A percentile compares a stretch with the other conserved stretches of the same genome.
Evolutionary conservation across 805 yeast genomes (phyloP).

Genomic region (Pichia heedii): DNA sequence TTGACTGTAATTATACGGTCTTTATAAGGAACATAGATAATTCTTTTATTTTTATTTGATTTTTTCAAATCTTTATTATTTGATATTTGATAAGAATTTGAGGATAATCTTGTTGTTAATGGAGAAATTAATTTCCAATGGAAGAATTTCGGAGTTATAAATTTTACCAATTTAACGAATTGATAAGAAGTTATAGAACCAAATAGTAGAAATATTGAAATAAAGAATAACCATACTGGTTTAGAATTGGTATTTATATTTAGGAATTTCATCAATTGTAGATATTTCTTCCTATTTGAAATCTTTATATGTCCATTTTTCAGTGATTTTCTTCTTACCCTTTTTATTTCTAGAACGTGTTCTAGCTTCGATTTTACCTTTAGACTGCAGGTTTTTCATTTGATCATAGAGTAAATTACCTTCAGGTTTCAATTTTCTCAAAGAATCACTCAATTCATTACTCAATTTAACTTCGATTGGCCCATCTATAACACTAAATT

Average conservation of each 20-base stretch:
- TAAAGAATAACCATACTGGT: constrained; percentile 26
- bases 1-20: constrained; percentile 30
- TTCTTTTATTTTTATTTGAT: constrained; percentile 23
- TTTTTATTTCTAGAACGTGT: constrained; percentile 55
- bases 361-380: constrained; percentile 83
- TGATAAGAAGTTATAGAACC: constrained; percentile 17
- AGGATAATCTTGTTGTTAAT: neutral
- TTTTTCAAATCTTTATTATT: neutral
- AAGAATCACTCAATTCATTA: constrained; percentile 78
- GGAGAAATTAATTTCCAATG: neutral
- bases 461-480: constrained; percentile 74
- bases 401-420: constrained; percentile 80
- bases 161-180: constrained; percentile 17
- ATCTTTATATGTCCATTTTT: constrained; percentile 91
- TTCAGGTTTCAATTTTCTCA: constrained; percentile 81
- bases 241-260: constrained; percentile 24
- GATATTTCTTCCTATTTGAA: no score
- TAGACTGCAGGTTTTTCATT: constrained; percentile 69
- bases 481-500: constrained; percentile 33
- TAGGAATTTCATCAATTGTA: constrained; percentile 12
- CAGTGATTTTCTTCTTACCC: constrained; percentile 68
- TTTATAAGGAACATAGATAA: constrained; percentile 42
- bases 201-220: constrained; percentile 21
- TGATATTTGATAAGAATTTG: constrained; percentile 1
- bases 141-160: constrained; percentile 12